Conservation (phyloP, 2,329 filamentous ascomycete species). For the Aspergillus calidoustus region DNA sequence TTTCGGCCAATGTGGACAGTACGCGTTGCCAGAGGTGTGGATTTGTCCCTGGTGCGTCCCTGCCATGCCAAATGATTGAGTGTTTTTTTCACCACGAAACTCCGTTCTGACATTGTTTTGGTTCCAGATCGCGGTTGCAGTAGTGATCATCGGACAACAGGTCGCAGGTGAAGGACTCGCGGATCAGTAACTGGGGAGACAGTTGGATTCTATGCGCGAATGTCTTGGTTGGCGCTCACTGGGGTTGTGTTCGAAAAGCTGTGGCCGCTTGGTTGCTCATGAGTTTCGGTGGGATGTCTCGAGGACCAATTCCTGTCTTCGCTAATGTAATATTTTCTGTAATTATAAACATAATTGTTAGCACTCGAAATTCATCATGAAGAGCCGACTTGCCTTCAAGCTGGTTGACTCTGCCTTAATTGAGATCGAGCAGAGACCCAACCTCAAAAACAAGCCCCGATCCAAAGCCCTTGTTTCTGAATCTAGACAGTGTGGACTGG, state of each 20-base stretch:
- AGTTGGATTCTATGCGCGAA: background rate
- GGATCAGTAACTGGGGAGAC: background rate
- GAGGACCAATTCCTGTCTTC: background rate
- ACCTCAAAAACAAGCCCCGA: too few species aligned
- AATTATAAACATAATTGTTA: background rate
- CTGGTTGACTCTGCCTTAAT: background rate
- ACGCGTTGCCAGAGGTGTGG: slow-evolving; percentile 22
- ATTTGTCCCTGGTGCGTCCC: slow-evolving; percentile 23
- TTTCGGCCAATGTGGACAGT: slow-evolving; percentile 24
- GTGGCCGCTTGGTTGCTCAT: background rate
- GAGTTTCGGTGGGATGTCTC: background rate
- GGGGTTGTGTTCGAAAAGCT: background rate
- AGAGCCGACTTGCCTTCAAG: background rate
- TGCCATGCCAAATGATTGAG: too few species aligned
- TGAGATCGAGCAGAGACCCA: too few species aligned
- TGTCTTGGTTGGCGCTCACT: background rate
- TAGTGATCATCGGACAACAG: slow-evolving; percentile 24
- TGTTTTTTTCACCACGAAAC: background rate
- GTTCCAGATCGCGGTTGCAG: slow-evolving; percentile 21
- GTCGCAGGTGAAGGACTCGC: background rate
- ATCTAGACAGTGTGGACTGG: too few species aligned
- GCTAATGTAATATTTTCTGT: background rate
- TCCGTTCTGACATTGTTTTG: slow-evolving; percentile 3
- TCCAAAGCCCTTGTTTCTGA: background rate
- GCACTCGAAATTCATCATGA: background rate